Evolutionary conservation across 345 rosid species (phyloP).

Genomic region (Gossypium thurberi): DNA sequence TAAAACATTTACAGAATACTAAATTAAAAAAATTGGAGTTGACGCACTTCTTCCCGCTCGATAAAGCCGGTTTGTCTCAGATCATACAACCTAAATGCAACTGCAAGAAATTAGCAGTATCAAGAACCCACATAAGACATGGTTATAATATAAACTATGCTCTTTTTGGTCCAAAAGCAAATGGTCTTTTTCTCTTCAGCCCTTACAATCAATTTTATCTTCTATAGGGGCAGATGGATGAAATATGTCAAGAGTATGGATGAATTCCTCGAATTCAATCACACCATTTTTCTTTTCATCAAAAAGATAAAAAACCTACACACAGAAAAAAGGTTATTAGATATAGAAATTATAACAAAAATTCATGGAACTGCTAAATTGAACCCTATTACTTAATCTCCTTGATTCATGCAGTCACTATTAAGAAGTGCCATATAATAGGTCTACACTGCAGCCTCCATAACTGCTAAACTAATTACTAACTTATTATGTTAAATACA

Average conservation of each 20-base stretch:
- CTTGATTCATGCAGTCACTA: too few species aligned
- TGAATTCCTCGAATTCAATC: constrained; percentile 82
- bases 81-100: constrained; percentile 80
- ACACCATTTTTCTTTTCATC: constrained; percentile 85
- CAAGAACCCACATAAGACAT: background rate
- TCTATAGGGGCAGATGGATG: constrained; percentile 72
- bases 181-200: constrained; percentile 9
- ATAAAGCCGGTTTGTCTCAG: constrained; percentile 78
- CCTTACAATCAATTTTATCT: constrained; percentile 76
- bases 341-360: background rate
- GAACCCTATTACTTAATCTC: too few species aligned
- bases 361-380: background rate
- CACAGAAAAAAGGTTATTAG: background rate
- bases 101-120: constrained; percentile 34
- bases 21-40: background rate
- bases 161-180: background rate
- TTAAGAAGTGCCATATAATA: too few species aligned
- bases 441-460: too few species aligned
- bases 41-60: constrained; percentile 74
- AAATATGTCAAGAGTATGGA: constrained; percentile 65
- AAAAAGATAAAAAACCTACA: constrained; percentile 71
- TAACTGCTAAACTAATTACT: too few species aligned
- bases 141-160: background rate
- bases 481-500: too few species aligned
- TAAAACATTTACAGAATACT: background rate